A percentile compares a stretch with the other conserved stretches of the same genome.
Evolutionary conservation across 192 early-diverging fungal genomes (phyloP).

Genomic region (Coemansia sp.): DNA sequence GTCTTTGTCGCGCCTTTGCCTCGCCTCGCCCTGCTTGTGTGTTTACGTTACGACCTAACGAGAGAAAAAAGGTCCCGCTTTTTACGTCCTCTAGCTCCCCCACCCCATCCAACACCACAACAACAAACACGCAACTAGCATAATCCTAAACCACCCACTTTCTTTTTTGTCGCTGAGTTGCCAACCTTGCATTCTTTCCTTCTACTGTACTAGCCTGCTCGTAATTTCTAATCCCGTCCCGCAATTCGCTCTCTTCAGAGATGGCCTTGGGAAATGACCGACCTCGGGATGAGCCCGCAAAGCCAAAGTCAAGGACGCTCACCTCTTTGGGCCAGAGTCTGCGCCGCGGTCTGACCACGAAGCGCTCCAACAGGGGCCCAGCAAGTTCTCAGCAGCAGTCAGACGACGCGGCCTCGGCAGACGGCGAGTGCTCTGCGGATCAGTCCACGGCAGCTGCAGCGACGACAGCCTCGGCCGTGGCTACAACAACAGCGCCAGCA

Average conservation of each 20-base stretch:
- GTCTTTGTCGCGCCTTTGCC: not conserved
- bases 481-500: not conserved
- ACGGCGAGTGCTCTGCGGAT: constrained; percentile 4
- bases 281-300: constrained; percentile 52
- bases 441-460: not conserved
- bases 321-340: constrained; percentile 49
- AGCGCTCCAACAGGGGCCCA: constrained; percentile 26
- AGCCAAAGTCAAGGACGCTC: constrained; percentile 44
- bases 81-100: not conserved
- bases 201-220: not conserved
- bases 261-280: constrained; percentile 53
- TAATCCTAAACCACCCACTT: not conserved
- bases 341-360: constrained; percentile 50
- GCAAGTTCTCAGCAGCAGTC: not conserved
- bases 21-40: too few relatives aligned
- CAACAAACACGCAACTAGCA: not conserved
- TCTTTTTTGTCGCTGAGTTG: not conserved
- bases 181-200: not conserved
- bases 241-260: not conserved
- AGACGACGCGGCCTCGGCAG: not conserved
- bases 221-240: constrained; percentile 2
- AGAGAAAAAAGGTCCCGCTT: not conserved
- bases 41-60: constrained; percentile 1
- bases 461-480: not conserved
- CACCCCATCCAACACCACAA: not conserved